A percentile compares a stretch with the other conserved stretches of the same genome.
These are phyloP conservation scores for Apiotrichum akiyoshidainum DNA, from an alignment of 1,284 basidiomycete species.

Conservation along the genomic window DNA sequence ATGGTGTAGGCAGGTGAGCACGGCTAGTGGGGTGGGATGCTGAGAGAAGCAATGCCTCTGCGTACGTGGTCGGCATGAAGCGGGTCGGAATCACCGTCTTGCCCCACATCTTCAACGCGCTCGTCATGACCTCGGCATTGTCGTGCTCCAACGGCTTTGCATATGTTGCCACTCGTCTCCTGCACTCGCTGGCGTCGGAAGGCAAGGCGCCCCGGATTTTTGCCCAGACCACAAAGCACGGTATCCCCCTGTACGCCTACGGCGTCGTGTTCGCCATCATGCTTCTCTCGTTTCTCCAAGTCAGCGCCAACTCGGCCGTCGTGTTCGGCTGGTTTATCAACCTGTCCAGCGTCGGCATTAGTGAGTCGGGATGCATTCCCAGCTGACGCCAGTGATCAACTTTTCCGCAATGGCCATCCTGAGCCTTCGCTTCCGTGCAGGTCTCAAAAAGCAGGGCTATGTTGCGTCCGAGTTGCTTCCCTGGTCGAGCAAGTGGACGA, in stretches of 20 bases:
- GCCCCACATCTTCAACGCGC: constrained; percentile 31
- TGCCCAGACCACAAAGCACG: constrained; percentile 19
- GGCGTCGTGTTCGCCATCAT: constrained; percentile 12
- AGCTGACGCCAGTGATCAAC: constrained; percentile 4
- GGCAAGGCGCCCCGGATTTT: constrained; percentile 23
- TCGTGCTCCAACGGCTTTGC: constrained; percentile 38
- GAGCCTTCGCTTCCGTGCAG: neutral
- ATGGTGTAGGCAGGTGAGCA: constrained; percentile 13
- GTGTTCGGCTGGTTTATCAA: constrained; percentile 20
- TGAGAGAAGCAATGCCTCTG: constrained; percentile 8
- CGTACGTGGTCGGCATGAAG: constrained; percentile 26
- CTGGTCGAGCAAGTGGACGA: constrained; percentile 12
- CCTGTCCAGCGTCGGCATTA: constrained; percentile 9
- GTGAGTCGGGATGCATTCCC: neutral
- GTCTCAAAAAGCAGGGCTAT: neutral
- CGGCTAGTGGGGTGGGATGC: too few species aligned
- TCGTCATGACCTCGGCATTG: constrained; percentile 36
- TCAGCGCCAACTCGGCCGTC: constrained; percentile 16
- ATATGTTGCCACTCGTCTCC: constrained; percentile 12
- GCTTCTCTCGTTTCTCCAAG: constrained; percentile 19
- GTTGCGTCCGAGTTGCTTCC: constrained; percentile 12
- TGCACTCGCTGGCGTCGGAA: constrained; percentile 15
- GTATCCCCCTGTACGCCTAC: constrained; percentile 17
- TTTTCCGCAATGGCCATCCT: constrained; percentile 15
- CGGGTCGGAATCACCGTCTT: constrained; percentile 25